phyloP scores from a whole-genome alignment of 495 filamentous ascomycete species.

The Echria macrotheca region DNA sequence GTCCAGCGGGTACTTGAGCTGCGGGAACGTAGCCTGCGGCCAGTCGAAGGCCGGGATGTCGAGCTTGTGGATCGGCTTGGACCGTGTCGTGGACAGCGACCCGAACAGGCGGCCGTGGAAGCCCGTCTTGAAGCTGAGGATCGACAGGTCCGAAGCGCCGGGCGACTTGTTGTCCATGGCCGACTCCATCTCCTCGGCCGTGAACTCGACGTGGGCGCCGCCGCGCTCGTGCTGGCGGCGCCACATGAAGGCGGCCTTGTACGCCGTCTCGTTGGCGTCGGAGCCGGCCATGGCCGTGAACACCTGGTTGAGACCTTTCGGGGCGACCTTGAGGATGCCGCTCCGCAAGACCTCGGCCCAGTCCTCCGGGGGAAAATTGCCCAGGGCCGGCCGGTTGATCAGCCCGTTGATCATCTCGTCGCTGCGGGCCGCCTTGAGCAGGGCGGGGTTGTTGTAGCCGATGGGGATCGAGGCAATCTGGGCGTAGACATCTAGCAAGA shows the following conservation, averaged over 20 bases:
- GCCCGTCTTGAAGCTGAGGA: constrained; percentile 85
- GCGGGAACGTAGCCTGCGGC: constrained; percentile 92
- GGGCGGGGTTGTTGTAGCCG: constrained; percentile 89
- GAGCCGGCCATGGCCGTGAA: constrained; percentile 96
- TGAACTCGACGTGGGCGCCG: constrained; percentile 75
- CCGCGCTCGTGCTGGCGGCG: constrained; percentile 84
- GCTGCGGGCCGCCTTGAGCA: constrained; percentile 63
- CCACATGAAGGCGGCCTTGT: constrained; percentile 99
- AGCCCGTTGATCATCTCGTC: constrained; percentile 76
- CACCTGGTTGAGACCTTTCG: constrained; percentile 88
- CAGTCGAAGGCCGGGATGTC: constrained; percentile 98
- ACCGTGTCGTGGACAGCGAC: constrained; percentile 84
- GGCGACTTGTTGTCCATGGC: constrained; percentile 84
- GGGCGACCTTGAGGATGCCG: constrained; percentile 84
- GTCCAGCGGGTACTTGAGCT: constrained; percentile 85
- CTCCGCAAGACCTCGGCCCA: constrained; percentile 82
- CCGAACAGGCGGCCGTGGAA: constrained; percentile 98
- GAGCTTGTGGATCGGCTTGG: constrained; percentile 96
- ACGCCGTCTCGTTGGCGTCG: constrained; percentile 98
- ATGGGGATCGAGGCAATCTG: constrained; percentile 97
- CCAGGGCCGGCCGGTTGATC: constrained; percentile 92
- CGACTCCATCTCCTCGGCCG: constrained; percentile 67
- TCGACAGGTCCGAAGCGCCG: constrained; percentile 76
- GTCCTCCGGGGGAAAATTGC: constrained; percentile 90
- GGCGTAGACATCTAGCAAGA: constrained; percentile 75